Percentiles rank a stretch among this genome's conserved stretches.
phyloP scores from a whole-genome alignment of 176 grass and related monocot genomes.

The Oryza rufipogon region DNA sequence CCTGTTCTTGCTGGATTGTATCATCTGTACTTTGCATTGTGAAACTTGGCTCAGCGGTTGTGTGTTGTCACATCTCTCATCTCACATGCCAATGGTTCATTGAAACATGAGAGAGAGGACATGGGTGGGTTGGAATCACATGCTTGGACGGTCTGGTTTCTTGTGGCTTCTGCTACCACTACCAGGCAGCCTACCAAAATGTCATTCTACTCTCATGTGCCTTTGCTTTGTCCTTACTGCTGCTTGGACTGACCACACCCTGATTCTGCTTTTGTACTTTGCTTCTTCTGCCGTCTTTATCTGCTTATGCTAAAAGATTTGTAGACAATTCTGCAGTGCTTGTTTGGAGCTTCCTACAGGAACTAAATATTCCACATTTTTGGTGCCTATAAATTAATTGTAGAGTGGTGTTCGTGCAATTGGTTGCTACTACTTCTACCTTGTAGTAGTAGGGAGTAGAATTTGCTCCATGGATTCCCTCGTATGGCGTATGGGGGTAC shows the following conservation, averaged over 20 bases:
- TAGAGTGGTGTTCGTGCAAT: not conserved
- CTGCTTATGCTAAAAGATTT: conserved; percentile 5
- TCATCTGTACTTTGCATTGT: not conserved
- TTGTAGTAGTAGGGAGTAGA: not conserved
- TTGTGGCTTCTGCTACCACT: conserved; percentile 30
- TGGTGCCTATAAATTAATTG: not conserved
- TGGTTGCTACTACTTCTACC: not conserved
- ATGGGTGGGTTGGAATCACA: conserved; percentile 48
- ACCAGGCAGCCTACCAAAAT: not conserved
- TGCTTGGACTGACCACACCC: not conserved
- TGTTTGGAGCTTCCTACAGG: conserved; percentile 37
- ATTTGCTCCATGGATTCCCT: not conserved
- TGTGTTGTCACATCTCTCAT: conserved; percentile 32
- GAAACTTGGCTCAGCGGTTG: conserved; percentile 6
- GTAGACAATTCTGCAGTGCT: not conserved
- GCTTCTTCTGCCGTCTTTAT: conserved; percentile 38
- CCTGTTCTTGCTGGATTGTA: not conserved
- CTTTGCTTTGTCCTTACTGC: conserved; percentile 46
- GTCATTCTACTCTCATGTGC: conserved; percentile 25
- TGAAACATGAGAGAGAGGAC: not conserved
- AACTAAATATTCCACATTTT: not conserved
- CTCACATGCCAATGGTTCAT: conserved; percentile 25
- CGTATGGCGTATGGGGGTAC: not conserved
- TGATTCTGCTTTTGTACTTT: conserved; percentile 41
- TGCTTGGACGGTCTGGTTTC: conserved; percentile 47